Evolutionary conservation across 2,329 filamentous ascomycete species (phyloP).

Genomic region (Monilinia vaccinii-corymbosi): DNA sequence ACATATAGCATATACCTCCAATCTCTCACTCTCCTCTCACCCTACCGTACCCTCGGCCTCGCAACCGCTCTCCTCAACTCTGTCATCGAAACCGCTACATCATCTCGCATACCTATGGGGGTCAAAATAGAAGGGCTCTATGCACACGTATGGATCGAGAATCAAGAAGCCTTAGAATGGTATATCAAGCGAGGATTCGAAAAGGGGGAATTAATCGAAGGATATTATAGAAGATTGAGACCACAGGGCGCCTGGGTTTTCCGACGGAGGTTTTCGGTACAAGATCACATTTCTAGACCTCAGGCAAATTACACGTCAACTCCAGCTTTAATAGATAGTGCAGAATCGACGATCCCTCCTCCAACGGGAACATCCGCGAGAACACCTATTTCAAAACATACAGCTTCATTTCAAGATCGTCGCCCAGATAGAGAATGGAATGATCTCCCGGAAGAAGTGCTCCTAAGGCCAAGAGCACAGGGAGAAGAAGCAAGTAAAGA

Average conservation of each 20-base stretch:
- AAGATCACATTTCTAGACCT: constrained; percentile 19
- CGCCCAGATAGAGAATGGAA: constrained; percentile 57
- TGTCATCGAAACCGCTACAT: constrained; percentile 17
- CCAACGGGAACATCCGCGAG: constrained; percentile 1
- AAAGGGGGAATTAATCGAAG: constrained; percentile 36
- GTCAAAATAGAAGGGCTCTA: constrained; percentile 38
- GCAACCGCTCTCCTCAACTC: constrained; percentile 44
- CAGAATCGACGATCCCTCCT: constrained; percentile 25
- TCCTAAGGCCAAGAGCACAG: constrained; percentile 27
- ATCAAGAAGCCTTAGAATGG: constrained; percentile 54
- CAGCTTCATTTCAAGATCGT: constrained; percentile 47
- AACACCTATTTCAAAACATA: neutral
- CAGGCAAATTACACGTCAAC: constrained; percentile 35
- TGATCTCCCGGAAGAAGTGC: constrained; percentile 52
- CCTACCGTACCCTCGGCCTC: constrained; percentile 52
- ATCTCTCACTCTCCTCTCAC: constrained; percentile 52
- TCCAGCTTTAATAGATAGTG: constrained; percentile 40
- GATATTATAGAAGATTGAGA: constrained; percentile 54
- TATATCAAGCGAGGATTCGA: constrained; percentile 50
- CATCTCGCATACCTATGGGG: neutral
- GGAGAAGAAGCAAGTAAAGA: constrained; percentile 26
- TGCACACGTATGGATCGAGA: constrained; percentile 61
- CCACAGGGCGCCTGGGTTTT: constrained; percentile 55
- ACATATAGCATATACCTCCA: constrained; percentile 53
- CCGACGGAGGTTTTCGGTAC: constrained; percentile 32